Conservation (phyloP, 257 asterid genomes). For the Primulina huaijiensis region DNA sequence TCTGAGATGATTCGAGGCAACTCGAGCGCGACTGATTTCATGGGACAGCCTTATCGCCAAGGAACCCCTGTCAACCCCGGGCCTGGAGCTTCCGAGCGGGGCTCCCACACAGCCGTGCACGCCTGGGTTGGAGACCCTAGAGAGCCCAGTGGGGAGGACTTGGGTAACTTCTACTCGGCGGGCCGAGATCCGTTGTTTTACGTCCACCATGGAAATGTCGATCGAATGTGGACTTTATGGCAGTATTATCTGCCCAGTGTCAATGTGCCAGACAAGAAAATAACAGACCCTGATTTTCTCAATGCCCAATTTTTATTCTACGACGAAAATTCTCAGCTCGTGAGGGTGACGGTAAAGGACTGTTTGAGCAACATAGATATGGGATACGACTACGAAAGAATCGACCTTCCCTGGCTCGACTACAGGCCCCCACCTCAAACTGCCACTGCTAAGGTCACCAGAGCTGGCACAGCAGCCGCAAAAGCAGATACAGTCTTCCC, state of each 20-base stretch:
- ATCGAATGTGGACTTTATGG: slow-evolving; percentile 26
- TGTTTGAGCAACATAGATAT: neutral
- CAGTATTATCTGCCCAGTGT: neutral
- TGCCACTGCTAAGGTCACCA: neutral
- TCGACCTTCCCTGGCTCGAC: neutral
- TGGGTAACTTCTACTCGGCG: slow-evolving; percentile 27
- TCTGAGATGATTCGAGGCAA: slow-evolving; percentile 22
- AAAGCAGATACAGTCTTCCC: neutral
- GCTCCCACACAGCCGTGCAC: slow-evolving; percentile 2
- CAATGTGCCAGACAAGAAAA: neutral
- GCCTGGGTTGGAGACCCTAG: slow-evolving; percentile 13
- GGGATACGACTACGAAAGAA: neutral
- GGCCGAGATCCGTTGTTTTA: slow-evolving; percentile 20
- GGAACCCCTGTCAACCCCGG: neutral
- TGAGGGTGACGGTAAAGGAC: neutral
- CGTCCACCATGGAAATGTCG: slow-evolving; percentile 17
- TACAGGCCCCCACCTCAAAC: neutral
- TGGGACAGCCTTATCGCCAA: slow-evolving; percentile 5
- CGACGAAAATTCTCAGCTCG: neutral
- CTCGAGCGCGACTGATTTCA: neutral
- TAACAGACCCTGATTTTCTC: neutral
- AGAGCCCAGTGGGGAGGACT: slow-evolving; percentile 1
- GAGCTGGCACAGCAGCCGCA: neutral
- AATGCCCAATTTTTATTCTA: neutral
- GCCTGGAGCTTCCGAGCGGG: neutral